Percentiles rank a stretch among this genome's conserved stretches.
Evolutionary conservation across 805 yeast species (phyloP).

Genomic region (Pichia nanzhaoensis): DNA sequence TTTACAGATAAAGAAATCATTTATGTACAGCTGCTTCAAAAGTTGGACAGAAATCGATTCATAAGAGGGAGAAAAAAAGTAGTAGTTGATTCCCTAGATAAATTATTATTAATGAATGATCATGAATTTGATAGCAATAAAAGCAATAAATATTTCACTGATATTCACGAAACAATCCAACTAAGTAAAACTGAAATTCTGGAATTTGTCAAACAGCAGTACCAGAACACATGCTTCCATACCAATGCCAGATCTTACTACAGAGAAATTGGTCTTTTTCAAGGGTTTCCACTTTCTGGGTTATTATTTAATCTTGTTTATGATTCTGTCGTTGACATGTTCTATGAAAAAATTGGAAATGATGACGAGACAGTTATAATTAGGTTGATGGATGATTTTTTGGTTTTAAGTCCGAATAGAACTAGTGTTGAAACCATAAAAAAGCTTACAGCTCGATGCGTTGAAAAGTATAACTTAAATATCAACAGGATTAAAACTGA

Average conservation of each 20-base stretch:
- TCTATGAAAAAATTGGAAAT: slow-evolving; percentile 10
- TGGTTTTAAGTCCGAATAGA: slow-evolving; percentile 50
- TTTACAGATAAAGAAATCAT: slow-evolving; percentile 14
- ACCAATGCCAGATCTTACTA: slow-evolving; percentile 31
- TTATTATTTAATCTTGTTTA: slow-evolving; percentile 68
- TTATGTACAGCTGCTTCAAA: slow-evolving; percentile 10
- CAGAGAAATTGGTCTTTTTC: slow-evolving; percentile 71
- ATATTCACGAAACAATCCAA: slow-evolving; percentile 15
- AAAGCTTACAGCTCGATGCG: slow-evolving; percentile 29
- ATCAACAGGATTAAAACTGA: slow-evolving; percentile 37
- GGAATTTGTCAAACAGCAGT: slow-evolving; percentile 42
- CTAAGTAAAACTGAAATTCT: slow-evolving; percentile 40
- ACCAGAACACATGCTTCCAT: slow-evolving; percentile 42
- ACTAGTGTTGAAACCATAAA: slow-evolving; percentile 28
- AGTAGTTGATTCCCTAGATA: neutral
- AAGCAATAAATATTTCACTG: neutral
- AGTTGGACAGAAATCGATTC: slow-evolving; percentile 2
- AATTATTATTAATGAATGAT: slow-evolving; percentile 1
- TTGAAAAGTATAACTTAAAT: slow-evolving; percentile 36
- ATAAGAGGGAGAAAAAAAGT: neutral
- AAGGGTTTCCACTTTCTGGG: slow-evolving; percentile 76
- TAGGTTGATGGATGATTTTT: slow-evolving; percentile 79
- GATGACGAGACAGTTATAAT: slow-evolving; percentile 29
- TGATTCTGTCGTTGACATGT: slow-evolving; percentile 46
- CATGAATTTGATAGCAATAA: too few species aligned